Conservation (phyloP, 177 flowering plant species). For the Telopea speciosissima region DNA sequence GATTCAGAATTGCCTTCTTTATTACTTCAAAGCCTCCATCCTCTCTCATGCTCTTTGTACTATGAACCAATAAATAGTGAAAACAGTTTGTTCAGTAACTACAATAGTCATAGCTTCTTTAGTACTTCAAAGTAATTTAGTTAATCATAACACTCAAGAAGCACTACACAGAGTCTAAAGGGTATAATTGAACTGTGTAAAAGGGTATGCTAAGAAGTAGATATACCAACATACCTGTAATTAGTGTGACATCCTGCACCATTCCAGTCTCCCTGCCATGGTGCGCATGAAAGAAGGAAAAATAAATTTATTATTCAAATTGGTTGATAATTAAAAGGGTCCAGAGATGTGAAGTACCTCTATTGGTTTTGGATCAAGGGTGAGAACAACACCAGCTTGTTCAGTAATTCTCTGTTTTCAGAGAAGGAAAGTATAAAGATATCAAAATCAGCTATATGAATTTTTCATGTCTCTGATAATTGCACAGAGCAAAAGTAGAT, state of each 20-base stretch:
- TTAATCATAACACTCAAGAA: too few relatives aligned
- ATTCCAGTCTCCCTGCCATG: slow-evolving; percentile 91
- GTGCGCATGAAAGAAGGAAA: not conserved
- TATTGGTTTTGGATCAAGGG: slow-evolving; percentile 97
- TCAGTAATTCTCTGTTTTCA: slow-evolving; percentile 85
- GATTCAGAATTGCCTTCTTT: slow-evolving; percentile 89
- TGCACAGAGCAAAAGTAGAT: not conserved
- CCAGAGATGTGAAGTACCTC: slow-evolving; percentile 44
- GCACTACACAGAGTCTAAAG: not conserved
- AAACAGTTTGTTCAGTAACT: not conserved
- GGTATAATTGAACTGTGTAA: not conserved
- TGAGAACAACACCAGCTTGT: slow-evolving; percentile 94
- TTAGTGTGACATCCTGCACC: slow-evolving; percentile 99
- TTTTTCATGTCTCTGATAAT: not conserved
- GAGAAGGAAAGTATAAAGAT: slow-evolving; percentile 6
- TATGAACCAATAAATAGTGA: slow-evolving; percentile 16
- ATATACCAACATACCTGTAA: slow-evolving; percentile 52
- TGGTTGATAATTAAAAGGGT: not conserved
- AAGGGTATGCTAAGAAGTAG: not conserved
- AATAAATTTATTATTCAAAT: not conserved
- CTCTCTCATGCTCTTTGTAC: slow-evolving; percentile 93
- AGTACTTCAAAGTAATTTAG: not conserved
- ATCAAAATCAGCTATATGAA: not conserved
- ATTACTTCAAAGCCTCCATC: slow-evolving; percentile 89
- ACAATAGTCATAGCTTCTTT: not conserved